Evolutionary conservation across 2,329 filamentous ascomycete species (phyloP).

Genomic region (Aureobasidium sp.): DNA sequence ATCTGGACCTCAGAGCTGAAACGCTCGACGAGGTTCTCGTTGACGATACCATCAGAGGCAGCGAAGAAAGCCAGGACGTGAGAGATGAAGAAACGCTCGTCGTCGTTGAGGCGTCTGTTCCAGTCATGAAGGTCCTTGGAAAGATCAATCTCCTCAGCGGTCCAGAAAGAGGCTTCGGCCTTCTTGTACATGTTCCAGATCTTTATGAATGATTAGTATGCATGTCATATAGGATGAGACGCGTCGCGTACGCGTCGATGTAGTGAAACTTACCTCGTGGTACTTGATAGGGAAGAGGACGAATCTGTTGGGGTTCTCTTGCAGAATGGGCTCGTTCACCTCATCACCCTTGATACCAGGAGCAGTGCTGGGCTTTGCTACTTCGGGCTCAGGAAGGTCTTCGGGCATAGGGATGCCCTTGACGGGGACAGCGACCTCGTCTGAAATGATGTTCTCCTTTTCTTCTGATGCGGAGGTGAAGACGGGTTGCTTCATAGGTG

Average conservation of each 20-base stretch:
- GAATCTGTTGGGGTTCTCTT: conserved; percentile 93
- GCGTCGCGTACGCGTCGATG: conserved; percentile 52
- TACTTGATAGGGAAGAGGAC: conserved; percentile 99
- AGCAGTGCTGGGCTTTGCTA: conserved; percentile 46
- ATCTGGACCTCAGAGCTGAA: conserved; percentile 97
- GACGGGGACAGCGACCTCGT: conserved; percentile 51
- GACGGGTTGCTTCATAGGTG: conserved; percentile 82
- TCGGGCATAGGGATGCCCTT: conserved; percentile 44
- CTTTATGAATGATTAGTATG: conserved; percentile 47
- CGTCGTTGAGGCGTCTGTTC: conserved; percentile 95
- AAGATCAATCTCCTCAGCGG: conserved; percentile 96
- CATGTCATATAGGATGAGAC: conserved; percentile 43
- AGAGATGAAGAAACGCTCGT: conserved; percentile 97
- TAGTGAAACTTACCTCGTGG: conserved; percentile 70
- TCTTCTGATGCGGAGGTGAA: conserved; percentile 56
- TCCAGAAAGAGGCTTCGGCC: conserved; percentile 99
- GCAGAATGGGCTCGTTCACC: conserved; percentile 79
- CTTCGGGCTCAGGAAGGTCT: conserved; percentile 26
- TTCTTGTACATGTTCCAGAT: conserved; percentile 99
- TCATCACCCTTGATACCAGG: conserved; percentile 56
- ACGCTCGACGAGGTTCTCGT: conserved; percentile 97
- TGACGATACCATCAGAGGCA: conserved; percentile 97
- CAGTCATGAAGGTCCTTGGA: conserved; percentile 99
- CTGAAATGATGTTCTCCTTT: conserved; percentile 70
- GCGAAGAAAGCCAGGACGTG: conserved; percentile 99